phyloP scores from a whole-genome alignment of 148 eudicot genomes.

The Cornus controversa region DNA sequence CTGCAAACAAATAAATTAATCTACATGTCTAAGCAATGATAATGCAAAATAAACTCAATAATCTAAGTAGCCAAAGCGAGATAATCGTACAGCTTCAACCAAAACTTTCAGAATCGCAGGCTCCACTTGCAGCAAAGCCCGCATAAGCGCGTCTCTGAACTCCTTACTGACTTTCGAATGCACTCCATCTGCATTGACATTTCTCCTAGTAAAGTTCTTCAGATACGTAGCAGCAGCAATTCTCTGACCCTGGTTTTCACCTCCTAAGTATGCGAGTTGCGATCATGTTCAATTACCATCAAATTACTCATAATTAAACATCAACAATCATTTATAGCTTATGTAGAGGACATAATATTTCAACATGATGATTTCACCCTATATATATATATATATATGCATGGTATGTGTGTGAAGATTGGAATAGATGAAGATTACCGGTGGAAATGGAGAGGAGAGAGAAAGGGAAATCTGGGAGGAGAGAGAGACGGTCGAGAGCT shows the following conservation, averaged over 20 bases:
- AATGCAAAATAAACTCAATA: not conserved
- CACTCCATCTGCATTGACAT: constrained; percentile 23
- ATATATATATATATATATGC: too few species aligned
- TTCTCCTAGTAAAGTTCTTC: constrained; percentile 63
- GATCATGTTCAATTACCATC: too few species aligned
- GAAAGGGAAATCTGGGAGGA: constrained; percentile 42
- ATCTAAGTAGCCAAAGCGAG: not conserved
- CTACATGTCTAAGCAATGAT: not conserved
- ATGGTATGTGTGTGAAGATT: not conserved
- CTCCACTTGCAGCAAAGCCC: constrained; percentile 51
- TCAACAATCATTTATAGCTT: not conserved
- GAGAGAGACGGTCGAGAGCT: constrained; percentile 47
- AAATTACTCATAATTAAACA: too few species aligned
- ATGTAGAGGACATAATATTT: not conserved
- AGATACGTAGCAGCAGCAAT: constrained; percentile 80
- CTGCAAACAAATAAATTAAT: constrained; percentile 27
- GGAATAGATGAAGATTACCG: constrained; percentile 27
- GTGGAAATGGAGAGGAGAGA: constrained; percentile 44
- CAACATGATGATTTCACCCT: too few species aligned
- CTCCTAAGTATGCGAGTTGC: constrained; percentile 20
- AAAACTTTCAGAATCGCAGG: constrained; percentile 54
- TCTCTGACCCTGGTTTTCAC: constrained; percentile 48
- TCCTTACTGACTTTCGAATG: constrained; percentile 41
- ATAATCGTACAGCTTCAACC: constrained; percentile 55
- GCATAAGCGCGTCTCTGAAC: constrained; percentile 55